Conservation (phyloP, 106 monocot genomes). For the Dendrobium huoshanense region DNA sequence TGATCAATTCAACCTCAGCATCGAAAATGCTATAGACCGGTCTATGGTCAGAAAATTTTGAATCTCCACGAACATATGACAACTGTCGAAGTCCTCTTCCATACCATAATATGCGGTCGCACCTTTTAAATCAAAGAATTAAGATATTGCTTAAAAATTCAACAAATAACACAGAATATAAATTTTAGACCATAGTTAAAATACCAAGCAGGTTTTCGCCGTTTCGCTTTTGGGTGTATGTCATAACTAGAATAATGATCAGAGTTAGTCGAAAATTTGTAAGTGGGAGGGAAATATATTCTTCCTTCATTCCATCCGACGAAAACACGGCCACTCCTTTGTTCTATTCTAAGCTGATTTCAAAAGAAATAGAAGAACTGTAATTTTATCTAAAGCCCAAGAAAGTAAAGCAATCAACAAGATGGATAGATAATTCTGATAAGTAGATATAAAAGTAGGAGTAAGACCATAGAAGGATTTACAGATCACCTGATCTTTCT, state of each 20-base stretch:
- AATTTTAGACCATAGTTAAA: background rate
- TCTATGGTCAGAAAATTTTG: conserved; percentile 66
- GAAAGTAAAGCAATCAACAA: background rate
- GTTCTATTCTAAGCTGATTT: conserved; percentile 51
- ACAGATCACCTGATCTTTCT: conserved; percentile 70
- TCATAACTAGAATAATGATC: conserved; percentile 54
- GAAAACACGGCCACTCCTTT: conserved; percentile 50
- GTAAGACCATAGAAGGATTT: background rate
- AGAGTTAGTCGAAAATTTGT: conserved; percentile 60
- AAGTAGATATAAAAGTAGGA: background rate
- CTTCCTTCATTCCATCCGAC: conserved; percentile 51
- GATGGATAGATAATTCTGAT: background rate
- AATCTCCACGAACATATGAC: conserved; percentile 60
- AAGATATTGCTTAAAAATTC: conserved; percentile 27
- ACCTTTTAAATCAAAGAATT: conserved; percentile 25
- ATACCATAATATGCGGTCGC: conserved; percentile 76
- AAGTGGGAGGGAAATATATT: conserved; percentile 68
- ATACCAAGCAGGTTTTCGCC: conserved; percentile 58
- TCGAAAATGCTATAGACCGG: conserved; percentile 56
- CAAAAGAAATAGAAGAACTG: conserved; percentile 11
- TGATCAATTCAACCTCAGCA: conserved; percentile 38
- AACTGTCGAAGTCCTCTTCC: conserved; percentile 51
- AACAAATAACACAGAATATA: background rate
- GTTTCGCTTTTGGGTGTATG: conserved; percentile 48
- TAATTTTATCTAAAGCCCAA: conserved; percentile 9